Percentiles rank a stretch among this genome's conserved stretches.
These are phyloP conservation scores for Nymphaea colorata DNA, from an alignment of 164 flowering plant genomes.

Conservation along the genomic window DNA sequence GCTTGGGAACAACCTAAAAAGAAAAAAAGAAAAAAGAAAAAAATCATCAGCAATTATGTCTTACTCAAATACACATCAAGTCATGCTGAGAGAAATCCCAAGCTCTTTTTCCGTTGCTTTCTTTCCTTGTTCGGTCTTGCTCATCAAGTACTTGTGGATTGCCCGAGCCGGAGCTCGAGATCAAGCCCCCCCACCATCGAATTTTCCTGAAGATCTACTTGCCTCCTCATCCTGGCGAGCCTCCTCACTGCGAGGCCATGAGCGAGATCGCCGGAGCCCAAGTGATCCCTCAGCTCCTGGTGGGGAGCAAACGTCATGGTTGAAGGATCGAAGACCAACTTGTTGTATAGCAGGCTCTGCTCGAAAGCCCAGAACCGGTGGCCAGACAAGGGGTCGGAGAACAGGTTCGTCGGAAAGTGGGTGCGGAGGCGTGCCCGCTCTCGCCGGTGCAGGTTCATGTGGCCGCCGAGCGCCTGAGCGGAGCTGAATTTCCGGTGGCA, in stretches of 20 bases:
- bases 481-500: conserved; percentile 29
- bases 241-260: neutral
- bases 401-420: neutral
- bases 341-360: neutral
- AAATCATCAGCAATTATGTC: neutral
- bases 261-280: neutral
- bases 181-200: neutral
- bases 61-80: neutral
- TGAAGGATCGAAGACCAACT: neutral
- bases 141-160: neutral
- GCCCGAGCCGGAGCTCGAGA: conserved; percentile 1
- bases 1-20: neutral
- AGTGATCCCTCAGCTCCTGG: neutral
- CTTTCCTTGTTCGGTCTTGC: neutral
- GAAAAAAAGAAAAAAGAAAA: neutral
- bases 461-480: conserved; percentile 41
- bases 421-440: conserved; percentile 33
- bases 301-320: neutral
- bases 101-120: neutral
- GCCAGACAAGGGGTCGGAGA: neutral
- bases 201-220: neutral
- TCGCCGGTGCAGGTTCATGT: conserved; percentile 40
- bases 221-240: neutral
- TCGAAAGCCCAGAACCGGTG: neutral
- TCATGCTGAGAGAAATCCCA: neutral